Base-by-base conservation (phyloP, 1,139 yeast genomes). In the Scheffersomyces titani region DNA sequence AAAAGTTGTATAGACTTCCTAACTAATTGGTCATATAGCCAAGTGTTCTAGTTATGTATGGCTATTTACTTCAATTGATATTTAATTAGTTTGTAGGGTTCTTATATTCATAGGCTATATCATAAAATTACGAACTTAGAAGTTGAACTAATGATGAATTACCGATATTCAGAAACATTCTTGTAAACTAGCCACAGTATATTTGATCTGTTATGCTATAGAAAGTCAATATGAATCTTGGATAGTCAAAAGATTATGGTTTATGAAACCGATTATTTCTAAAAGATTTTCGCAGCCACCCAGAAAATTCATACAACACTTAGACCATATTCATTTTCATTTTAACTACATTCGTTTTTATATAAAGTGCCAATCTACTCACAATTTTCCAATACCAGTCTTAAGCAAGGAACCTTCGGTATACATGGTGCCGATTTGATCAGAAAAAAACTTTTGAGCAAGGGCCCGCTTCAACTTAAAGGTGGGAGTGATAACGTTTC, bases 401-500 rank as follows among this genome's bases (percentile, higher is more conserved):
- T 52, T 55, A 22, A 61, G n/a, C 61, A 64, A 63, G 6, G 63
- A 60, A 2, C 67, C 70, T 56, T 70, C 73, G 6, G 59, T 66
- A 54, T 68, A 70, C 70, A 70, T 60, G 18, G 56, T 55, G 20
- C 61, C 63, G 50, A 69, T 59, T 52, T 65, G 68, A 44, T 58
- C 55, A 50, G 55, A 58, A 54, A 68, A 70, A 55, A 57, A 67
- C 59, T 64, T 67, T 53, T 62, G 63, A 0, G 70, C 70, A 47
- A 68, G 57, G 2, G 73, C 72, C 48, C 73, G 63, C 60, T 66
- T 65, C 58, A 69, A 58, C 62, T 70, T 70, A 49, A 65, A 59
- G 18, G 73, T 70, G n/a, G 73, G 72, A 6, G 73, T 69, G 45
- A 70, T 57, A 40, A 68, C 63, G 47, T 68, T 65, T 40, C 70